A percentile compares a stretch with the other conserved stretches of the same genome.
phyloP scores from a whole-genome alignment of 805 yeast genomes.

The Wickerhamiella vanderwaltii region DNA sequence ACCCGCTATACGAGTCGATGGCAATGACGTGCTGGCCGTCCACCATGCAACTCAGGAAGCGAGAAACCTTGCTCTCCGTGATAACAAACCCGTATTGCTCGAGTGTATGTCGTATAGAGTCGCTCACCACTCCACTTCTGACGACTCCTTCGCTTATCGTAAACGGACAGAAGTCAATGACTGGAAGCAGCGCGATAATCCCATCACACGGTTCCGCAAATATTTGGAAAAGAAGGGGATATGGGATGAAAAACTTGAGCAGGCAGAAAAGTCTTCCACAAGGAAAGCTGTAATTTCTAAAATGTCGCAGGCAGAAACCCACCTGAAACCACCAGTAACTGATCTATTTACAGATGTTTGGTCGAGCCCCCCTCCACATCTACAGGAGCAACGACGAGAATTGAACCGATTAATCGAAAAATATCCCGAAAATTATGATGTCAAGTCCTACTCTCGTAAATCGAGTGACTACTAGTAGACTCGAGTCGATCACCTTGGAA shows the following conservation, averaged over 20 bases:
- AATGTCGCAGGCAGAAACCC: constrained; percentile 25
- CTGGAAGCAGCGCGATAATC: constrained; percentile 28
- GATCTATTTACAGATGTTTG: constrained; percentile 23
- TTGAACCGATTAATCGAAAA: constrained; percentile 22
- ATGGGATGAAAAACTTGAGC: constrained; percentile 26
- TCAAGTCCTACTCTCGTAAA: no score
- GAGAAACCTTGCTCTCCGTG: constrained; percentile 20
- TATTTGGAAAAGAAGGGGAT: constrained; percentile 23
- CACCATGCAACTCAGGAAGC: constrained; percentile 23
- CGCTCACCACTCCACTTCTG: constrained; percentile 29
- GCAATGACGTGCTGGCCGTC: constrained; percentile 27
- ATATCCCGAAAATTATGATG: constrained; percentile 25
- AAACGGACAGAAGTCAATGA: constrained; percentile 26
- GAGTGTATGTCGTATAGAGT: constrained; percentile 30
- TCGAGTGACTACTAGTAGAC: no score
- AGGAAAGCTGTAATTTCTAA: constrained; percentile 22
- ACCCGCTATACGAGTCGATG: constrained; percentile 28
- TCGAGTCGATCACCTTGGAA: no score
- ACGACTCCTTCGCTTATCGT: constrained; percentile 29
- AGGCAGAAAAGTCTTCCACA: constrained; percentile 17
- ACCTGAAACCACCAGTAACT: constrained; percentile 22
- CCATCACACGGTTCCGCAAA: constrained; percentile 26
- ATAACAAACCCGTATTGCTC: constrained; percentile 24
- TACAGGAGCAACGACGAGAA: constrained; percentile 23
- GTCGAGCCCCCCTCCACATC: constrained; percentile 19